Conservation (phyloP, 805 yeast genomes). For the Metschnikowia henanensis region DNA sequence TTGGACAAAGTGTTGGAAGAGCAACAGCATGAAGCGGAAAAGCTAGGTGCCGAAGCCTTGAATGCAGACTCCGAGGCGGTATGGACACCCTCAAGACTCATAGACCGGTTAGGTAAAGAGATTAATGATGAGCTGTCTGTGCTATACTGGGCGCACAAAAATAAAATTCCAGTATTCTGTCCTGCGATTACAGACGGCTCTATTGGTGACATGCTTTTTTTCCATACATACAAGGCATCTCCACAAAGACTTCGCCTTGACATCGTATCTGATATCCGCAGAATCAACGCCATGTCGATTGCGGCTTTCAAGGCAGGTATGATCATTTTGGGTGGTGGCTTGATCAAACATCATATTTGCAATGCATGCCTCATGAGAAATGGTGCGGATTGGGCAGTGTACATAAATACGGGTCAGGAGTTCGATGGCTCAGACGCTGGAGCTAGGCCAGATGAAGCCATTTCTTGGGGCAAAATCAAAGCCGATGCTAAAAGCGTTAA, state of each 20-base stretch:
- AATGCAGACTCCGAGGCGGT: slow-evolving; percentile 65
- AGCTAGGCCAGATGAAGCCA: slow-evolving; percentile 98
- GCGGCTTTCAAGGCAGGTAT: slow-evolving; percentile 93
- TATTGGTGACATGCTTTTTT: slow-evolving; percentile 97
- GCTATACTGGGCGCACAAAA: slow-evolving; percentile 97
- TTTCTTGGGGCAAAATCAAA: slow-evolving; percentile 98
- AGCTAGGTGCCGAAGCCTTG: slow-evolving; percentile 50
- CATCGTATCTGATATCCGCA: slow-evolving; percentile 91
- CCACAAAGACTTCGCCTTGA: slow-evolving; percentile 89
- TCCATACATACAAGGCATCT: slow-evolving; percentile 95
- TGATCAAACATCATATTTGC: slow-evolving; percentile 95
- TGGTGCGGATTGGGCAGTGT: slow-evolving; percentile 98
- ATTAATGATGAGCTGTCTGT: slow-evolving; percentile 93
- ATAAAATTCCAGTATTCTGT: slow-evolving; percentile 93
- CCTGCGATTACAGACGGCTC: slow-evolving; percentile 99
- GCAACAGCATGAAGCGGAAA: slow-evolving; percentile 66
- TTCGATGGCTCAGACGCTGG: slow-evolving; percentile 99
- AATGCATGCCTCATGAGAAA: slow-evolving; percentile 99
- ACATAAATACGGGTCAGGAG: slow-evolving; percentile 97
- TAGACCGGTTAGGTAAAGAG: slow-evolving; percentile 93
- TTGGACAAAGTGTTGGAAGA: slow-evolving; percentile 85
- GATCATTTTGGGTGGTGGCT: slow-evolving; percentile 95
- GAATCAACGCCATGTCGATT: slow-evolving; percentile 91
- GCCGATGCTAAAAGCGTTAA: slow-evolving; percentile 90
- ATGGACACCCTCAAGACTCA: slow-evolving; percentile 94